phyloP scores from a whole-genome alignment of 176 grass and related monocot species.

The Pharus latifolius region DNA sequence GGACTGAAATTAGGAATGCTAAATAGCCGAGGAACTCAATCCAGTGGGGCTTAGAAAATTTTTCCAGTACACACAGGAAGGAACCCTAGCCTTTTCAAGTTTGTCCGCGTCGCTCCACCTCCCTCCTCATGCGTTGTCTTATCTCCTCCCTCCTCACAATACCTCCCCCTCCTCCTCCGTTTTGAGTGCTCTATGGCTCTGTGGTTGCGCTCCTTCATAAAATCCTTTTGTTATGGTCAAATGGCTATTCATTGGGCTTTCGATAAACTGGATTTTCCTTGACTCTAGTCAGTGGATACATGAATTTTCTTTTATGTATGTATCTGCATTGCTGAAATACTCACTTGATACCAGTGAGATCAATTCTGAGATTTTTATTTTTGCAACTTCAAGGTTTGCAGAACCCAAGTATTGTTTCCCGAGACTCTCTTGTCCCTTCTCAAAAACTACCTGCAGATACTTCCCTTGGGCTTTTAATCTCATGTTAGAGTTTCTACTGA shows the following conservation, averaged over 20 bases:
- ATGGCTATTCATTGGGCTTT: conserved; percentile 52
- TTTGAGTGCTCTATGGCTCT: conserved; percentile 26
- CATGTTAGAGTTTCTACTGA: conserved; percentile 15
- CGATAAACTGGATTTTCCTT: conserved; percentile 43
- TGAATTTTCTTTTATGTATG: conserved; percentile 31
- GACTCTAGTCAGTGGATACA: conserved; percentile 38
- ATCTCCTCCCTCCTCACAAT: too few relatives aligned
- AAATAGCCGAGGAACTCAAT: too few relatives aligned
- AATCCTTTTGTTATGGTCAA: conserved; percentile 50
- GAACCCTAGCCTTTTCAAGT: too few relatives aligned
- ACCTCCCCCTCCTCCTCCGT: too few relatives aligned
- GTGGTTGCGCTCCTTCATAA: conserved; percentile 46
- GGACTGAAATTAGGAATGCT: too few relatives aligned
- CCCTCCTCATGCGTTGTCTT: too few relatives aligned
- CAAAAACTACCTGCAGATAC: conserved; percentile 84
- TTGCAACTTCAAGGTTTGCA: conserved; percentile 62
- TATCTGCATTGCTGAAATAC: conserved; percentile 40
- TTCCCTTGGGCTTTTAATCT: conserved; percentile 69
- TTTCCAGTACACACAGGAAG: too few relatives aligned
- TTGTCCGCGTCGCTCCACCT: too few relatives aligned
- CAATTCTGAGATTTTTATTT: conserved; percentile 69
- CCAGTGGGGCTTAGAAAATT: too few relatives aligned
- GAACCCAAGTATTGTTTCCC: conserved; percentile 57
- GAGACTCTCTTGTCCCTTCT: conserved; percentile 87
- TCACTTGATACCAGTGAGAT: conserved; percentile 68